phyloP scores from a whole-genome alignment of 768 basidiomycete species.

The Trichaptum fuscoviolaceum region DNA sequence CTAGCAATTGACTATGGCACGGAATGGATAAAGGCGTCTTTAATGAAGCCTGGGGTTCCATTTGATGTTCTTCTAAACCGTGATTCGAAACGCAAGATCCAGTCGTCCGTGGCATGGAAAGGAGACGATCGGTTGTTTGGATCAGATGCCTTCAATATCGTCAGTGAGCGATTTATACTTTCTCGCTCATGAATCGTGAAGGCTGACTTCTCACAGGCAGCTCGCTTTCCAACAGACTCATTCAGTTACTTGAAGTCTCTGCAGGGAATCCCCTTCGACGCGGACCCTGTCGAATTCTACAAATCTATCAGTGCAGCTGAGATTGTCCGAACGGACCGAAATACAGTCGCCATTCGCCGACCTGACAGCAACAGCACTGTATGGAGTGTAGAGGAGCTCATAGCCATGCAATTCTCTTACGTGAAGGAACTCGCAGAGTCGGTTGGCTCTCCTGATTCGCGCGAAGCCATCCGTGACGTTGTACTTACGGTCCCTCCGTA shows the following conservation, averaged over 20 bases:
- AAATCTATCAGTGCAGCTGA: slow-evolving; percentile 50
- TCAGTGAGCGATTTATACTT: slow-evolving; percentile 34
- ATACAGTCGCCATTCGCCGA: slow-evolving; percentile 54
- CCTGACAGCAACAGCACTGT: slow-evolving; percentile 47
- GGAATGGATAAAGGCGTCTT: slow-evolving; percentile 94
- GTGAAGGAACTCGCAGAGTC: slow-evolving; percentile 83
- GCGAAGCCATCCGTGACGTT: slow-evolving; percentile 77
- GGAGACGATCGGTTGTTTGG: slow-evolving; percentile 87
- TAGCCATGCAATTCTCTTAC: slow-evolving; percentile 92
- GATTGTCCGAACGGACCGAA: slow-evolving; percentile 48
- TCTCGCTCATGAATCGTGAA: neutral
- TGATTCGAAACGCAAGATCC: slow-evolving; percentile 95
- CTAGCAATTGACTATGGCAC: slow-evolving; percentile 98
- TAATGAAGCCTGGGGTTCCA: slow-evolving; percentile 90
- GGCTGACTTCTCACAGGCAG: slow-evolving; percentile 50
- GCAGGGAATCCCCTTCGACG: slow-evolving; percentile 62
- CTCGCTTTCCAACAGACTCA: slow-evolving; percentile 84
- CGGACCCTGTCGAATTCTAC: slow-evolving; percentile 51
- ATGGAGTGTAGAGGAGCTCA: slow-evolving; percentile 85
- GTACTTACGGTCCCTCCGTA: slow-evolving; percentile 88
- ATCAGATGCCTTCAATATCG: slow-evolving; percentile 81
- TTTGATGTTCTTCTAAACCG: slow-evolving; percentile 96
- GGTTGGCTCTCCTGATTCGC: slow-evolving; percentile 34
- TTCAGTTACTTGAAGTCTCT: slow-evolving; percentile 84
- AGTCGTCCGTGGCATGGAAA: slow-evolving; percentile 88